Base-by-base conservation (phyloP, 1,284 basidiomycete species). In the Boletus semigastroideus region DNA sequence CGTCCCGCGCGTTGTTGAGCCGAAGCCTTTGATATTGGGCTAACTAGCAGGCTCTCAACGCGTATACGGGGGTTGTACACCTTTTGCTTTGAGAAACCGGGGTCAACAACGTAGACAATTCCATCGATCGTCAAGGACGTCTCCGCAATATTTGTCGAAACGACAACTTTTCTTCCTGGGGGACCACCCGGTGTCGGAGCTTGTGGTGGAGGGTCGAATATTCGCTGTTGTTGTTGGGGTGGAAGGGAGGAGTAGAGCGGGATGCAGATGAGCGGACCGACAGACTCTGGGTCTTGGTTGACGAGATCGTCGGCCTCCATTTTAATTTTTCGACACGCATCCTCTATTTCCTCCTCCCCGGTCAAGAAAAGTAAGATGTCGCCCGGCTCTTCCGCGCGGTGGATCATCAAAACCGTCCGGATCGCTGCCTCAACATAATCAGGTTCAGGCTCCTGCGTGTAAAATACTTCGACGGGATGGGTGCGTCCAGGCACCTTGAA, bases 391-490 rank as follows among this genome's bases (percentile, higher is more conserved):
- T 99, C 96, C 1, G 92, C 93, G 57, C 96, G 87, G 67, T 99
- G 96, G 43, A 99, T 98, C 90, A 96, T 97, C 50, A 98, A 78
- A 27, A 98, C 95, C 0, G 96, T 98, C 30, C 95, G 85, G 58
- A 99, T 96, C 0, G 97, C 94, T 0, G 96, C 94, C 68, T 99
- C 96, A 34, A 98, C 89, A 62, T 98, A 99, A 71, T 99, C 95
- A 4, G 89, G 89, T 65, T 98, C 94, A 0, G 95, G 95, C 59
- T 96, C 92, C 62, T 94, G 91, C 0, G 94, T 97, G 73, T 98
- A 98, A 75, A 96, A 98, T 10, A 91, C 84, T 71, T 98, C 95
- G 48, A 99, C 95, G 1, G 94, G 93, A 75, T 98, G 95, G 9
- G 94, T 96, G 40, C 96, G 85, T 31, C 97, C 97, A 1, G 94